Conservation (phyloP, 2,329 filamentous ascomycete species). For the Ambrosiella cleistominuta region DNA sequence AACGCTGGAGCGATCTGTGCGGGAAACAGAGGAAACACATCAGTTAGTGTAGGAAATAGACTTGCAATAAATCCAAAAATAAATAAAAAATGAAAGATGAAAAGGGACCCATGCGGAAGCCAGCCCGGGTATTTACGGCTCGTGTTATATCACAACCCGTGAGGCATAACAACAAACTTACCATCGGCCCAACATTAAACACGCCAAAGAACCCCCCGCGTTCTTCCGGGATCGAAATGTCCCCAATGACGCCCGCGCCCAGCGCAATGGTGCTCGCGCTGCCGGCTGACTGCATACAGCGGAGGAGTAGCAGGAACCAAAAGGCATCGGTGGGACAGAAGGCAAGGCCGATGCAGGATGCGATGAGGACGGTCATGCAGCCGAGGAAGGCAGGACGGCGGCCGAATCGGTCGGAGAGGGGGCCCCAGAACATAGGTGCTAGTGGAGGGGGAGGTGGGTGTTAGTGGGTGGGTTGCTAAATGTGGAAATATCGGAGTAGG, state of each 20-base stretch:
- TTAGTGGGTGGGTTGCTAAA: neutral
- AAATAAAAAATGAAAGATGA: neutral
- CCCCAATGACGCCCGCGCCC: conserved; percentile 20
- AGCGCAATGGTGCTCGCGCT: conserved; percentile 22
- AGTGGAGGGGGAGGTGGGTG: neutral
- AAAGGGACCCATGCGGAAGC: neutral
- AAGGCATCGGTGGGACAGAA: conserved; percentile 19
- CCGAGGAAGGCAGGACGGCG: conserved; percentile 18
- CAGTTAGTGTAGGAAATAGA: neutral
- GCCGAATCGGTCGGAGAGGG: conserved; percentile 20
- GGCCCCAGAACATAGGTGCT: conserved; percentile 21
- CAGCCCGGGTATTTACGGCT: too few species aligned
- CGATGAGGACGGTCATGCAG: conserved; percentile 19
- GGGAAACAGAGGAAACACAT: neutral
- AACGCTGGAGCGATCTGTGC: conserved; percentile 25
- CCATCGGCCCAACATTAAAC: conserved; percentile 21
- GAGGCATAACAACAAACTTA: neutral
- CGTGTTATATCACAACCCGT: neutral
- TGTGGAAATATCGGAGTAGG: neutral
- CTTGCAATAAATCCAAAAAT: neutral
- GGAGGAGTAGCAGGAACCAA: conserved; percentile 20
- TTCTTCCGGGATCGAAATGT: conserved; percentile 19
- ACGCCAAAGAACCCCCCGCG: conserved; percentile 20
- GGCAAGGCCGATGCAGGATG: conserved; percentile 20
- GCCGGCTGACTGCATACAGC: conserved; percentile 19